Conservation (phyloP, 345 rosid genomes). For the Firmiana major region DNA sequence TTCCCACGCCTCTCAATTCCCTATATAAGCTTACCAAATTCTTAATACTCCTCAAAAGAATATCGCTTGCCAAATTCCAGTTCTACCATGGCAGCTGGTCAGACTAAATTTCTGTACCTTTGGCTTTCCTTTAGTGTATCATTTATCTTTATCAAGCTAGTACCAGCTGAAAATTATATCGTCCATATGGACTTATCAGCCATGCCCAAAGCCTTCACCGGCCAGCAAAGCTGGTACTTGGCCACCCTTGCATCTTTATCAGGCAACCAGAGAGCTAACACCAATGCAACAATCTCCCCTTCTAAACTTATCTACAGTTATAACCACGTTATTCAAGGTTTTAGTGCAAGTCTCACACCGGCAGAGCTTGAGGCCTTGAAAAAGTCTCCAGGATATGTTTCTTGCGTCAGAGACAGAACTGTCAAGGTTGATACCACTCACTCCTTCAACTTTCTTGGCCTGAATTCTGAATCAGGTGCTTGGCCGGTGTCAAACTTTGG, state of each 20-base stretch:
- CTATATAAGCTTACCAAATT: constrained; percentile 16
- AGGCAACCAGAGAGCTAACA: background rate
- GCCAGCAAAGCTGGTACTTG: constrained; percentile 34
- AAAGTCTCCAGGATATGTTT: constrained; percentile 34
- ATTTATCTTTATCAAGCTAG: background rate
- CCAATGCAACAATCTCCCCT: background rate
- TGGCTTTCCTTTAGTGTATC: constrained; percentile 10
- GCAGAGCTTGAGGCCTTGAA: constrained; percentile 34
- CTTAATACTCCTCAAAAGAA: background rate
- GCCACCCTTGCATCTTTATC: constrained; percentile 33
- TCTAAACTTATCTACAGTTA: constrained; percentile 37
- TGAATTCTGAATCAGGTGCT: constrained; percentile 22
- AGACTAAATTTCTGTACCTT: background rate
- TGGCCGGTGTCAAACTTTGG: constrained; percentile 48
- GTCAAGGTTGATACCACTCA: constrained; percentile 44
- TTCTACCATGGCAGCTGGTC: constrained; percentile 16
- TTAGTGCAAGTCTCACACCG: constrained; percentile 39
- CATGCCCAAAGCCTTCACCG: constrained; percentile 43
- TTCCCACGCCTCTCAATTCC: constrained; percentile 16
- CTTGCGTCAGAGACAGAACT: constrained; percentile 29
- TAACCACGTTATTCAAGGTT: constrained; percentile 40
- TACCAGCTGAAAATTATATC: constrained; percentile 34
- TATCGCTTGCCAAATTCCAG: background rate
- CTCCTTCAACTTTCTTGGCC: constrained; percentile 32
- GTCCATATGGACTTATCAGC: constrained; percentile 43